These are phyloP conservation scores for Coemansia sp. DNA, from an alignment of 192 early-diverging fungal genomes.

Conservation along the genomic window DNA sequence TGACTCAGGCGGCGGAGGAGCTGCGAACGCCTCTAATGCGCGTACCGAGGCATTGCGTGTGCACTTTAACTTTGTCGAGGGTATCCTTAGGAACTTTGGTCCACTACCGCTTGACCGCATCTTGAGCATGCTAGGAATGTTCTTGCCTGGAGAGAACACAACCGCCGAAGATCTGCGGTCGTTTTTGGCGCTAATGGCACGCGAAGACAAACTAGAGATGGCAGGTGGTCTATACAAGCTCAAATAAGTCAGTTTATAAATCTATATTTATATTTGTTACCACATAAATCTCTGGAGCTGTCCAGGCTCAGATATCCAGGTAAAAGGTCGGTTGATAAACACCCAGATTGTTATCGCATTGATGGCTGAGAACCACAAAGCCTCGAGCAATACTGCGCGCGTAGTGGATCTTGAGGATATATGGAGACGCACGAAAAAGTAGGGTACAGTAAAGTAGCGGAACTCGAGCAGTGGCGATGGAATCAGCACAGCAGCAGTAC, in stretches of 20 bases:
- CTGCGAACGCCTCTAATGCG: conserved; percentile 8
- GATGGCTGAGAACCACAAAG: conserved; percentile 59
- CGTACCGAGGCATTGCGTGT: conserved; percentile 50
- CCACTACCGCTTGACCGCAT: conserved; percentile 60
- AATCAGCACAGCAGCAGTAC: conserved; percentile 68
- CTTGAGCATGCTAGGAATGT: conserved; percentile 58
- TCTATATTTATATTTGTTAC: conserved; percentile 46
- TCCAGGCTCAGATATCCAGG: conserved; percentile 71
- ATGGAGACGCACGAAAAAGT: conserved; percentile 72
- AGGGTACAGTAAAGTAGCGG: conserved; percentile 93
- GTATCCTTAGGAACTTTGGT: conserved; percentile 63
- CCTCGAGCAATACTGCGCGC: conserved; percentile 40
- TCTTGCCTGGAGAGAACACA: conserved; percentile 50
- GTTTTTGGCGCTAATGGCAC: conserved; percentile 55
- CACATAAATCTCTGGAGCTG: conserved; percentile 90
- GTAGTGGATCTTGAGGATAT: conserved; percentile 26
- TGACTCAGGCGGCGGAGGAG: not conserved
- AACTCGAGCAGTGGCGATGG: conserved; percentile 95
- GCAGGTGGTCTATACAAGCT: conserved; percentile 53
- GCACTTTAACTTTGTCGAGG: conserved; percentile 59
- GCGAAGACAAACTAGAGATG: conserved; percentile 56
- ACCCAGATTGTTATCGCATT: conserved; percentile 74
- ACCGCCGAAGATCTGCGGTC: conserved; percentile 43
- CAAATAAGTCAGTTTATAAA: not conserved
- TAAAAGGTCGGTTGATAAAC: conserved; percentile 78